Base-by-base conservation (phyloP, 2,329 filamentous ascomycete species). In the Scedosporium dehoogii region DNA sequence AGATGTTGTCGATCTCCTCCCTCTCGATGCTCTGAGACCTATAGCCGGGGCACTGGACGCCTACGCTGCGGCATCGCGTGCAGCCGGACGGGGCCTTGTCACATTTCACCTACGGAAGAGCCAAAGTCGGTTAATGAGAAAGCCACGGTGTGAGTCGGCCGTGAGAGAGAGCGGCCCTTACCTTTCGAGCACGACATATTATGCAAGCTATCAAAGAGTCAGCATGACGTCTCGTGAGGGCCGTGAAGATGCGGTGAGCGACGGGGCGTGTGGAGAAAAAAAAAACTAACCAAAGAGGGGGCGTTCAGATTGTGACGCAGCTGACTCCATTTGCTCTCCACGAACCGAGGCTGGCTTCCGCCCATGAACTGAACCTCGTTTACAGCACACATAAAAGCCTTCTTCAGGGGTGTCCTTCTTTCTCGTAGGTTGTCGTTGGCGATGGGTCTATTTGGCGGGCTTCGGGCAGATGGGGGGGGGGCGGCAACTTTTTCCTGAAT, bases 1-100 rank as follows among this genome's bases (percentile, higher is more conserved):
- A 72, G 60, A 72, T 70, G 63, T 67, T 65, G 27, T 70, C 66
- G 46, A 69, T 66, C 59, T 69, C 66, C 7, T 64, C 65, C 27
- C 67, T 66, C 44, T 64, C 63, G 38, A 64, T 63, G 48, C 59
- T 65, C 27, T 66, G 62, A 6, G 59, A 62, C 42, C 67, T 63
- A 58, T 69, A 71, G 42, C 67, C 63, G 3, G 69, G 70, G 58
- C 70, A 71, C 23, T 63, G 63, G 16, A 70, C 65, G 23, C 68
- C 69, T 4, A 71, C 64, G 7, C 67, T 68, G 23, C 61, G 25
- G 57, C 69, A 68, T 41, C 67, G 67, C 62, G 63, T 63, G 62
- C 66, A 68, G 27, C 63, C 62, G 21, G 65, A 65, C 1, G 65
- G 64, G 10, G 62, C 62, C 61, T 64, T 65, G 62, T 69, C 69